phyloP scores from a whole-genome alignment of 1,284 basidiomycete genomes.

The Cutaneotrichosporon spelunceum region DNA sequence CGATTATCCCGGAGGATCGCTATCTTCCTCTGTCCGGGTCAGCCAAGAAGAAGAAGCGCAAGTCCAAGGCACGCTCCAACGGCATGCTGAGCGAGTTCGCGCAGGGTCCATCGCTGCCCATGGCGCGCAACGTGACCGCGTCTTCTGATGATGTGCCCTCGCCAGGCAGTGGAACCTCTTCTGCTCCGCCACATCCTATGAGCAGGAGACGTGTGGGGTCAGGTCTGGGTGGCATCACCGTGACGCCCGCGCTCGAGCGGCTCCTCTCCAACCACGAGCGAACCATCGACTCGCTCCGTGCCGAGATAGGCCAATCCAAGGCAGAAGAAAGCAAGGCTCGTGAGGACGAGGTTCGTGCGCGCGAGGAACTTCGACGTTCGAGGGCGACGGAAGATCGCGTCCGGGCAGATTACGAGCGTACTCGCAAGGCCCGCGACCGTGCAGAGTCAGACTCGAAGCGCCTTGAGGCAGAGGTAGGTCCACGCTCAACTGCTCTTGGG shows the following conservation, averaged over 20 bases:
- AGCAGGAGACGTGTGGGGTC: slow-evolving; percentile 29
- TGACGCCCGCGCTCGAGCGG: slow-evolving; percentile 28
- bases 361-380: slow-evolving; percentile 33
- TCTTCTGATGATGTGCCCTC: slow-evolving; percentile 17
- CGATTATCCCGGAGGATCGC: slow-evolving; percentile 42
- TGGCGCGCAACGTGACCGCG: slow-evolving; percentile 8
- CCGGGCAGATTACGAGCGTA: slow-evolving; percentile 34
- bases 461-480: slow-evolving; percentile 42
- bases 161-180: slow-evolving; percentile 5
- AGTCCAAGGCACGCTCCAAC: slow-evolving; percentile 24
- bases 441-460: slow-evolving; percentile 31
- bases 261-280: slow-evolving; percentile 38
- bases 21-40: slow-evolving; percentile 29
- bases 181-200: slow-evolving; percentile 9
- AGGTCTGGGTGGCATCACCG: slow-evolving; percentile 24
- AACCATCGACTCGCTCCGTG: slow-evolving; percentile 40
- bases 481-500: background rate
- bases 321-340: slow-evolving; percentile 44
- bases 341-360: slow-evolving; percentile 33
- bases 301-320: slow-evolving; percentile 43
- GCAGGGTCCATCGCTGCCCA: background rate
- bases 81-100: background rate
- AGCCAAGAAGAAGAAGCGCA: slow-evolving; percentile 38
- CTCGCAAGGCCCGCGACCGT: slow-evolving; percentile 25
- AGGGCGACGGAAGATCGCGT: slow-evolving; percentile 34